Base-by-base conservation (phyloP, 495 filamentous ascomycete species). In the Chaetomium tenue region DNA sequence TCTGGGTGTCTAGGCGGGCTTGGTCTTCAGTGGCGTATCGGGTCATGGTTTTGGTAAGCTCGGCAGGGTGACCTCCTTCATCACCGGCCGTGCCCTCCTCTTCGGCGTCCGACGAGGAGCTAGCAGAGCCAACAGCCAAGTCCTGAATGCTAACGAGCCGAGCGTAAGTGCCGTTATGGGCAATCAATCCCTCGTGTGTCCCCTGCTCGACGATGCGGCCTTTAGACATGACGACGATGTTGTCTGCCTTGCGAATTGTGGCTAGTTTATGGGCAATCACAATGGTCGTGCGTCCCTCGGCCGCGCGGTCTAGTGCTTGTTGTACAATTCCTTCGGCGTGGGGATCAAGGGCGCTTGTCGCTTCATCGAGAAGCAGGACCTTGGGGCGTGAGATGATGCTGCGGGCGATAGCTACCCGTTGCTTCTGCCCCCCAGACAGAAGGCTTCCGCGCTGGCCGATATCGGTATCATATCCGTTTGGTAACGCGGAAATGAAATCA, bases 361-460 rank as follows among this genome's bases (percentile, higher is more conserved):
- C 89, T 70, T 95, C 91, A 66, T 95, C 91, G 18, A 94, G 76
- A n/a, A 96, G 84, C 16, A 96, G 73, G 28, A 96, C 86, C 26
- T 84, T 85, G 0, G 91, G 87, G 52, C 92, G 81, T 28, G 86
- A 84, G 11, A 96, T 70, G 42, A 86, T 83, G 22, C 85, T 84
- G 63, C 88, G 75, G 12, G 88, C 87, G 65, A 91, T 87, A 16
- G 86, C 86, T 15, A 89, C 77, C 20, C 88, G 75, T 66, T 65
- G 89, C 63, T 83, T 85, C 71, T 85, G 81, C 15, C 83, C 83
- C 8, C 79, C 82, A 0, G 76, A 81, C 18, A 84, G 55, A 57
- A 76, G 81, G 65, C 73, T 69, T 5, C 83, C 82, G 2, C 74
- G 69, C 37, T 83, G 79, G 7, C 82, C 82, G n/a, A 83, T 78